phyloP scores from a whole-genome alignment of 2,329 filamentous ascomycete species.

The Apiospora arundinis region DNA sequence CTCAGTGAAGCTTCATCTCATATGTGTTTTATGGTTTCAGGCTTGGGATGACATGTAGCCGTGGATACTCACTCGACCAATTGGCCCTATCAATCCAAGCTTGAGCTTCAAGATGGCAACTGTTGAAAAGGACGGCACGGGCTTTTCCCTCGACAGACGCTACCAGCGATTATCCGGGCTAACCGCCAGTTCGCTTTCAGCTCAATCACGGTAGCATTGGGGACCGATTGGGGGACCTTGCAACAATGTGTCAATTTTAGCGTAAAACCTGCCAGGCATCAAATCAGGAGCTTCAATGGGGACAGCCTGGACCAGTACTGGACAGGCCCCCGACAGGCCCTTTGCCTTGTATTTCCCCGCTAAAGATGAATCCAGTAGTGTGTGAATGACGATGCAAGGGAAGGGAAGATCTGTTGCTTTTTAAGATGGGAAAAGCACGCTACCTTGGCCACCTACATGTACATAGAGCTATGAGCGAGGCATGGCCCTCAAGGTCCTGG shows the following conservation, averaged over 20 bases:
- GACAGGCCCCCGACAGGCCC: too few species aligned
- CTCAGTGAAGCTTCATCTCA: neutral
- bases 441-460: too few species aligned
- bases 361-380: neutral
- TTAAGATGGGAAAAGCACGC: neutral
- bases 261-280: neutral
- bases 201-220: neutral
- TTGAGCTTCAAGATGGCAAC: neutral
- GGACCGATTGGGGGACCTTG: neutral
- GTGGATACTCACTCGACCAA: neutral
- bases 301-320: too few species aligned
- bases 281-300: conserved; percentile 4
- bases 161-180: neutral
- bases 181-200: neutral
- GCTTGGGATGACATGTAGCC: neutral
- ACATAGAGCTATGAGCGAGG: too few species aligned
- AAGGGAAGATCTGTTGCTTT: neutral
- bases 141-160: neutral
- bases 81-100: neutral
- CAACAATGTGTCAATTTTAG: neutral
- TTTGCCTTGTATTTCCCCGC: conserved; percentile 11
- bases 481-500: too few species aligned
- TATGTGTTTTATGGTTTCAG: neutral
- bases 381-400: conserved; percentile 6
- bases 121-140: neutral